A percentile compares a stretch with the other conserved stretches of the same genome.
These are phyloP conservation scores for Silene coronaria DNA, from an alignment of 179 eudicot genomes.

Conservation along the genomic window DNA sequence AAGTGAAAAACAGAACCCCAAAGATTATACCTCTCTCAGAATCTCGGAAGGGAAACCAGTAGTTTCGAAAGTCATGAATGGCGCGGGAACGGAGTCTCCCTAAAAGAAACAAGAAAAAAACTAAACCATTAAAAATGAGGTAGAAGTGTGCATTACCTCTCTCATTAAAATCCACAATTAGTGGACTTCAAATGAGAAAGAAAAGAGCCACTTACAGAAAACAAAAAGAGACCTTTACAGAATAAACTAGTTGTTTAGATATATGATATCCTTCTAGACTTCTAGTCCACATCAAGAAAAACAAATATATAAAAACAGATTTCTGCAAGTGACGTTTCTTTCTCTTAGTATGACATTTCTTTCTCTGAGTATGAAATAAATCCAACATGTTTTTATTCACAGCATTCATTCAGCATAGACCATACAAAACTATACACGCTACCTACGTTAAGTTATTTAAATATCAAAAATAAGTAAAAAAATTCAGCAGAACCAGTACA, in stretches of 20 bases:
- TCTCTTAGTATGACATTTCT: too few relatives aligned
- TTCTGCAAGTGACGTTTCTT: neutral
- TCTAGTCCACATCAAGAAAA: neutral
- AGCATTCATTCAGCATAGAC: too few relatives aligned
- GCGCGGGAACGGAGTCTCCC: conserved; percentile 77
- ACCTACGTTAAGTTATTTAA: too few relatives aligned
- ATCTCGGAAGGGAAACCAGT: conserved; percentile 81
- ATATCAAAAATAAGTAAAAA: too few relatives aligned
- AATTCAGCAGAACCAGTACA: too few relatives aligned
- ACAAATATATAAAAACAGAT: neutral
- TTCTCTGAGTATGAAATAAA: too few relatives aligned
- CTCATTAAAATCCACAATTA: neutral
- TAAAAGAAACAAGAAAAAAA: conserved; percentile 22
- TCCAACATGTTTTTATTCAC: too few relatives aligned
- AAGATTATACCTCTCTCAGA: conserved; percentile 69
- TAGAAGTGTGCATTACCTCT: neutral
- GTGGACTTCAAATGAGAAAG: neutral
- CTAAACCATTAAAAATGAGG: neutral
- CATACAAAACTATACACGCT: too few relatives aligned
- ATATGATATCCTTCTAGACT: too few relatives aligned
- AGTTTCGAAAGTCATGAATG: conserved; percentile 71
- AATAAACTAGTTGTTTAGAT: neutral
- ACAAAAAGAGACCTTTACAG: neutral
- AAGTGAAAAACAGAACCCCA: conserved; percentile 1
- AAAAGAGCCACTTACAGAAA: neutral